Conservation (phyloP, 2,329 filamentous ascomycete genomes). For the Scedosporium boydii region DNA sequence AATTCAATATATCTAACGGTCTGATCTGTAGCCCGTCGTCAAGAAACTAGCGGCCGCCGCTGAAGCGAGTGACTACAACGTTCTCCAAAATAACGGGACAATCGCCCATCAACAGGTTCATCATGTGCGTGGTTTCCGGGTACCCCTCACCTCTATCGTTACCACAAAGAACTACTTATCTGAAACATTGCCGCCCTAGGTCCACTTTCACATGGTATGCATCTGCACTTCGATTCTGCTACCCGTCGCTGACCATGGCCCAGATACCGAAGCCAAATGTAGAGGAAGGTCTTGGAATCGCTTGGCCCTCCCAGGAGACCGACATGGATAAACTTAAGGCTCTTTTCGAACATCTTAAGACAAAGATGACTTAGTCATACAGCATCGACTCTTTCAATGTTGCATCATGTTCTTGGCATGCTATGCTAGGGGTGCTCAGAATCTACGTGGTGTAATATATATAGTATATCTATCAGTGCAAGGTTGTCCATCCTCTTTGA, state of each 20-base stretch:
- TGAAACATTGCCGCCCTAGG: slow-evolving; percentile 32
- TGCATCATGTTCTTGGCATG: neutral
- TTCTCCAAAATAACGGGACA: slow-evolving; percentile 91
- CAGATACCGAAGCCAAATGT: slow-evolving; percentile 91
- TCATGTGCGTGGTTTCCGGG: slow-evolving; percentile 56
- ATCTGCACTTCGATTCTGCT: slow-evolving; percentile 2
- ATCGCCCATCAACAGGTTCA: slow-evolving; percentile 88
- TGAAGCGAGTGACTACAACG: slow-evolving; percentile 75
- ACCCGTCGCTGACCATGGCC: slow-evolving; percentile 5
- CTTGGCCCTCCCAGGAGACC: slow-evolving; percentile 65
- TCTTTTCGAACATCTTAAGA: slow-evolving; percentile 73
- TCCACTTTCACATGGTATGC: slow-evolving; percentile 86
- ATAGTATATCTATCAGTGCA: neutral
- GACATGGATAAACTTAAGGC: slow-evolving; percentile 80
- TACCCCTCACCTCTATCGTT: neutral
- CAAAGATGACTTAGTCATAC: slow-evolving; percentile 59
- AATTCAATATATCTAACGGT: neutral
- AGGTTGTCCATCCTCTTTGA: too few relatives aligned
- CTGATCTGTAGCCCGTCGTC: slow-evolving; percentile 51
- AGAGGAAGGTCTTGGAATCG: slow-evolving; percentile 66
- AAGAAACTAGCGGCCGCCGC: slow-evolving; percentile 78
- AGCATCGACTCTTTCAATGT: neutral
- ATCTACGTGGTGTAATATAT: neutral
- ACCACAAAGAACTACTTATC: slow-evolving; percentile 5
- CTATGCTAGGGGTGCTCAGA: neutral